Conservation (phyloP, 805 yeast species). For the Myxozyma geophila region DNA sequence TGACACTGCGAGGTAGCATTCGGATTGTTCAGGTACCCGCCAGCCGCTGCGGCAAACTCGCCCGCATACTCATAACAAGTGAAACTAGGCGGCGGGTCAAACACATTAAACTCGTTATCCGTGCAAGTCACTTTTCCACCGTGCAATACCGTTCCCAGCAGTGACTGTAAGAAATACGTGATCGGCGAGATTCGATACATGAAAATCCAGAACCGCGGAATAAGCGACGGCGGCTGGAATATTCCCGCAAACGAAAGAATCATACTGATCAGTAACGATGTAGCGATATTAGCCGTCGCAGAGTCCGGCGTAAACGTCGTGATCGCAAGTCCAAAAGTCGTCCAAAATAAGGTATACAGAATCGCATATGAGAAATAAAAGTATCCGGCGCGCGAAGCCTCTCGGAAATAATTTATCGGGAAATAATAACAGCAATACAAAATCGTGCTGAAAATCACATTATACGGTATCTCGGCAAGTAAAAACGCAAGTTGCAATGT, state of each 20-base stretch:
- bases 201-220: slow-evolving; percentile 86
- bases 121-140: slow-evolving; percentile 57
- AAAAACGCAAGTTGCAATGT: slow-evolving; percentile 58
- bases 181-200: slow-evolving; percentile 75
- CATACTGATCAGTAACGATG: slow-evolving; percentile 61
- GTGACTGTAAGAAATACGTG: slow-evolving; percentile 68
- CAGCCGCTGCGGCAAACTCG: slow-evolving; percentile 48
- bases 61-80: slow-evolving; percentile 66
- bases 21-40: slow-evolving; percentile 39
- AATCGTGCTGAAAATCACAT: slow-evolving; percentile 54
- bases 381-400: slow-evolving; percentile 49
- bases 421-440: slow-evolving; percentile 60
- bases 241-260: slow-evolving; percentile 72
- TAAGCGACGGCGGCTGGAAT: slow-evolving; percentile 57
- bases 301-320: slow-evolving; percentile 66
- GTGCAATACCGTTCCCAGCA: slow-evolving; percentile 56
- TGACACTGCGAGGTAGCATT: slow-evolving; percentile 40
- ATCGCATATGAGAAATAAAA: slow-evolving; percentile 57
- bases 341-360: slow-evolving; percentile 56
- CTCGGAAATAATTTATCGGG: slow-evolving; percentile 52
- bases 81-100: slow-evolving; percentile 54
- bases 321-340: slow-evolving; percentile 59
- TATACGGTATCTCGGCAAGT: slow-evolving; percentile 65
- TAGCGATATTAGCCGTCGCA: slow-evolving; percentile 66
- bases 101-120: slow-evolving; percentile 53